Evolutionary conservation across 306 rosid genomes (phyloP).

Genomic region (Elaeagnus macrophylla): DNA sequence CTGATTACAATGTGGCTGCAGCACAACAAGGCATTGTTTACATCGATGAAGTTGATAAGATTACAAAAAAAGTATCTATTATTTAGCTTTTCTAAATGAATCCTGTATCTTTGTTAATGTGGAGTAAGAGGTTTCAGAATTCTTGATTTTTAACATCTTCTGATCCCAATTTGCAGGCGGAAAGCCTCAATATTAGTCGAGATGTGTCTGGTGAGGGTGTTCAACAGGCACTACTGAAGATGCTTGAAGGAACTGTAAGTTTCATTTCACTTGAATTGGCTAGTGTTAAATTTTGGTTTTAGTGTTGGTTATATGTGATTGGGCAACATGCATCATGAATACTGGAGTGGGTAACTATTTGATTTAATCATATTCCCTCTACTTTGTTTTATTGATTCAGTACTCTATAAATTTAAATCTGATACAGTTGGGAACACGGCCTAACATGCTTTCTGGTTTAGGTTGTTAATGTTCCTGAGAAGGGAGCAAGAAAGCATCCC

Average conservation of each 20-base stretch:
- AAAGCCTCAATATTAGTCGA: slow-evolving; percentile 92
- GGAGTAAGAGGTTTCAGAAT: neutral
- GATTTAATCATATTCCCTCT: neutral
- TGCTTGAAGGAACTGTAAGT: slow-evolving; percentile 99
- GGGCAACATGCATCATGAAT: slow-evolving; percentile 1
- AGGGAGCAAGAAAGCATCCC: slow-evolving; percentile 95
- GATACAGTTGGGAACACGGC: neutral
- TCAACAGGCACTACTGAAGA: slow-evolving; percentile 90
- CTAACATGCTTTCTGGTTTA: slow-evolving; percentile 27
- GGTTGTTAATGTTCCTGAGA: slow-evolving; percentile 98
- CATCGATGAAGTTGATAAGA: slow-evolving; percentile 98
- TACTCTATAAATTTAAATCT: slow-evolving; percentile 6
- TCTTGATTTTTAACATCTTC: slow-evolving; percentile 10
- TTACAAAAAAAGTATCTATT: slow-evolving; percentile 63
- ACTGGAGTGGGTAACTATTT: neutral
- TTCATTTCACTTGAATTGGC: slow-evolving; percentile 7
- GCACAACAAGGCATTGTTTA: slow-evolving; percentile 97
- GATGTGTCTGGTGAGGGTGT: slow-evolving; percentile 99
- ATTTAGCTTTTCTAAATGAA: neutral
- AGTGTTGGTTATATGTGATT: neutral
- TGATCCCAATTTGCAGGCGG: slow-evolving; percentile 54
- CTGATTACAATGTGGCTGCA: slow-evolving; percentile 91
- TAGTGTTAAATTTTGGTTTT: neutral
- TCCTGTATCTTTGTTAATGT: neutral
- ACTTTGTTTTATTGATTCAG: neutral